Conservation (phyloP, 305 asterid genomes). For the Striga hermonthica region DNA sequence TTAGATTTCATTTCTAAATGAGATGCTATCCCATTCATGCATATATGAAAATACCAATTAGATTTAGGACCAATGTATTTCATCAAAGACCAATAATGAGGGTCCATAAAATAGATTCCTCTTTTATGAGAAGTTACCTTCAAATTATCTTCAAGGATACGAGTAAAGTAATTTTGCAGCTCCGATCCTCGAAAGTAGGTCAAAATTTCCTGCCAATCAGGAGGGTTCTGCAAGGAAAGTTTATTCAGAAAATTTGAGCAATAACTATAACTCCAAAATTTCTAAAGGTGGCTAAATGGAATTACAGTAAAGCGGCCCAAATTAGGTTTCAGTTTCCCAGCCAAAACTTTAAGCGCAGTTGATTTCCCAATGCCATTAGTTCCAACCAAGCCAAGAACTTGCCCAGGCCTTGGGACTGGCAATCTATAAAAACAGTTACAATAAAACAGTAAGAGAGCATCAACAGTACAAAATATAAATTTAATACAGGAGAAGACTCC, state of each 20-base stretch:
- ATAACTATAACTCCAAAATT: conserved; percentile 9
- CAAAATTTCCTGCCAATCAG: too few relatives aligned
- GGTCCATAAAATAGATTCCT: neutral
- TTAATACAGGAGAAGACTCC: conserved; percentile 15
- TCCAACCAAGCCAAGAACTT: conserved; percentile 99
- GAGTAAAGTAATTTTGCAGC: conserved; percentile 37
- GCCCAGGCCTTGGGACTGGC: conserved; percentile 96
- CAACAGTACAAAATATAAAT: conserved; percentile 13
- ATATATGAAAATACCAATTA: neutral
- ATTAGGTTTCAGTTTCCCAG: conserved; percentile 96
- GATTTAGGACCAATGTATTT: neutral
- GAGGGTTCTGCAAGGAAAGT: too few relatives aligned
- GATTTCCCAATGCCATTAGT: conserved; percentile 97
- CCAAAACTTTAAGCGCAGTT: conserved; percentile 89
- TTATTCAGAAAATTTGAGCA: neutral
- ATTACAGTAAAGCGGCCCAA: conserved; percentile 83
- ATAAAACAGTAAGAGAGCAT: conserved; percentile 7
- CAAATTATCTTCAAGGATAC: conserved; percentile 90
- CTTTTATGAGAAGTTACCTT: conserved; percentile 48
- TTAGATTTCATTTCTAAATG: neutral
- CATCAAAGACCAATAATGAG: neutral
- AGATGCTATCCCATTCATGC: neutral
- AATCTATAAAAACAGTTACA: conserved; percentile 42
- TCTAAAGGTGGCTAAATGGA: conserved; percentile 19
- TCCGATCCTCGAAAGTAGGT: too few relatives aligned